Base-by-base conservation (phyloP, 225 moss, liverwort and hornwort species). In the Straminergon stramineum region DNA sequence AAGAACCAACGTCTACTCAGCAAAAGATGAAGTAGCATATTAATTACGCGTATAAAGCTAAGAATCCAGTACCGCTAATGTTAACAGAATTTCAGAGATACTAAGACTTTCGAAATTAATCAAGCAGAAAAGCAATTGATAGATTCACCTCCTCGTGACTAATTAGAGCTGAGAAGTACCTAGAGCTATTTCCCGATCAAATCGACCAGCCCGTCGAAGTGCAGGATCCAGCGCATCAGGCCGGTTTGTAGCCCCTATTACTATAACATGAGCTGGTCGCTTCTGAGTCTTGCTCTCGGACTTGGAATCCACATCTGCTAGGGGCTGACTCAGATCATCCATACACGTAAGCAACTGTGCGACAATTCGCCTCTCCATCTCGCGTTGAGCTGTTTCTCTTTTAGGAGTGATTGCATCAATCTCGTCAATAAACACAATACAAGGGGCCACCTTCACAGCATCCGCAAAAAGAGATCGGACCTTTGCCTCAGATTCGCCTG, bases 401-500 rank as follows among this genome's bases (percentile, higher is more conserved):
- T 99, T 99, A 1, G 97, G 99, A 89, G 99, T 93, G 52, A 99
- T 99, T 45, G 97, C 99, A 92, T 97, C 99, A 95, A 99, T 99
- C 90, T 99, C 99, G 66, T 99, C 99, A 65, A 99, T 99, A 70
- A 99, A 99, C 41, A 99, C 93, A 79, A 99, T 97, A 84, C 96
- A 96, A 16, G 99, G 99, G 81, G 99, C 97, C 67, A 97, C 87
- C 89, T 95, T 96, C 74, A 94, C 96, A 80, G 99, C 99, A 91
- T 99, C 99, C 62, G 99, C 95, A 82, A 99, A 99, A 73, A 99
- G 91, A 77, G 96, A 96, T 64, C 99, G 96, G 21, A 97, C 96
- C 89, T 99, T 99, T 32, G 97, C 99, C 93, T 99, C 99, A 30
- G 99, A 99, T 90, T 99, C 99, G 84, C 99, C 98, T 99, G 93